Evolutionary conservation across 1,284 basidiomycete genomes (phyloP).

Genomic region (Stygiomarasmius scandens): DNA sequence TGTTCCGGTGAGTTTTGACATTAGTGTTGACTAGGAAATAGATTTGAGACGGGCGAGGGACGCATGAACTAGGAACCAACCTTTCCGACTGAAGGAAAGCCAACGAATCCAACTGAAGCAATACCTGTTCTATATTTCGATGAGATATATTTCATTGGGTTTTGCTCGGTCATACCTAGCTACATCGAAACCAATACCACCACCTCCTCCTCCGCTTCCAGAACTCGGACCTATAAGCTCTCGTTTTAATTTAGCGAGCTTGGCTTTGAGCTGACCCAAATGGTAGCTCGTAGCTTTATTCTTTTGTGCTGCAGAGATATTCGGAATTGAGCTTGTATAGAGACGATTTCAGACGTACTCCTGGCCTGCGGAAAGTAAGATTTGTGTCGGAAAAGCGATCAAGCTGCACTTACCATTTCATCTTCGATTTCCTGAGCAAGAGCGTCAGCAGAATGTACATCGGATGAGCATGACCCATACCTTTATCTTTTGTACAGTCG

Average conservation of each 20-base stretch:
- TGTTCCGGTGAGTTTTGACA: slow-evolving; percentile 98
- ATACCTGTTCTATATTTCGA: slow-evolving; percentile 76
- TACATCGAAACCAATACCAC: slow-evolving; percentile 93
- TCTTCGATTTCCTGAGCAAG: slow-evolving; percentile 83
- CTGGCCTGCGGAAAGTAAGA: slow-evolving; percentile 44
- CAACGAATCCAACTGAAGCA: slow-evolving; percentile 95
- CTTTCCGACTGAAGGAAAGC: slow-evolving; percentile 87
- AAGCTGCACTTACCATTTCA: slow-evolving; percentile 79
- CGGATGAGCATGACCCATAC: slow-evolving; percentile 38
- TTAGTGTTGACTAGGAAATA: slow-evolving; percentile 80
- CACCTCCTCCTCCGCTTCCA: slow-evolving; percentile 84
- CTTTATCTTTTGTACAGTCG: slow-evolving; percentile 90
- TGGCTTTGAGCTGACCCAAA: slow-evolving; percentile 96
- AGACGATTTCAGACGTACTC: slow-evolving; percentile 43
- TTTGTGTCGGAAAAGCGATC: slow-evolving; percentile 14
- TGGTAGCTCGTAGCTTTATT: slow-evolving; percentile 98
- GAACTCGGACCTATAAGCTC: slow-evolving; percentile 89
- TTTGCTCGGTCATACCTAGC: slow-evolving; percentile 51
- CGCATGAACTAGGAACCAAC: slow-evolving; percentile 42
- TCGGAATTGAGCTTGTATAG: slow-evolving; percentile 12
- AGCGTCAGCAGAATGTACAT: slow-evolving; percentile 14
- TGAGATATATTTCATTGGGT: not conserved
- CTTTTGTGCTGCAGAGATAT: slow-evolving; percentile 74
- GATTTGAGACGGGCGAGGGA: slow-evolving; percentile 15
- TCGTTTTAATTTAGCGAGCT: slow-evolving; percentile 94